Evolutionary conservation across 176 grass and related monocot species (phyloP).

Genomic region (Paspalum vaginatum): DNA sequence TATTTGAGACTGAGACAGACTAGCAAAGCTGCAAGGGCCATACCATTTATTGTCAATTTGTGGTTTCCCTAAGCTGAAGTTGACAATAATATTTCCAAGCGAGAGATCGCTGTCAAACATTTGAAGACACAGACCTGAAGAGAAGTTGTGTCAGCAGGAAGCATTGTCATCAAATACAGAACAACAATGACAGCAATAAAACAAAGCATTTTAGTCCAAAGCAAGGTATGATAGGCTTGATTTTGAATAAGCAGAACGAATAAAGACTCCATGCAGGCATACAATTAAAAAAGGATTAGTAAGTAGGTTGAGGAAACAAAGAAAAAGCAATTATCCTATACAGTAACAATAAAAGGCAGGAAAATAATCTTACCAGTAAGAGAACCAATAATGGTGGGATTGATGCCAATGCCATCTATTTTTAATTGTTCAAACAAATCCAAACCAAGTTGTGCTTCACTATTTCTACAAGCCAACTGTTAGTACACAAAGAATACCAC

Average conservation of each 20-base stretch:
- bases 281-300: constrained; percentile 17
- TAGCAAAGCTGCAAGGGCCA: constrained; percentile 20
- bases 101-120: constrained; percentile 72
- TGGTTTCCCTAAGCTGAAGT: constrained; percentile 78
- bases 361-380: constrained; percentile 68
- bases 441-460: constrained; percentile 83
- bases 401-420: constrained; percentile 61
- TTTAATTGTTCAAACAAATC: constrained; percentile 76
- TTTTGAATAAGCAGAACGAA: not conserved
- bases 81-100: constrained; percentile 63
- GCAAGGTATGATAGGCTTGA: not conserved
- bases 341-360: not conserved
- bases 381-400: constrained; percentile 72
- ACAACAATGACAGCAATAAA: not conserved
- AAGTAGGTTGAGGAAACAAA: constrained; percentile 15
- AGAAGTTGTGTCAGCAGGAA: constrained; percentile 33
- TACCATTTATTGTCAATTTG: constrained; percentile 94
- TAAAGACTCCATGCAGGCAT: not conserved
- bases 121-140: constrained; percentile 85
- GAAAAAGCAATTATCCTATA: constrained; percentile 22
- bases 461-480: constrained; percentile 61
- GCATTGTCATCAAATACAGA: constrained; percentile 25
- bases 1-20: constrained; percentile 30
- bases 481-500: constrained; percentile 42
- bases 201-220: not conserved